phyloP scores from a whole-genome alignment of 164 flowering plant genomes.

The Piper longum region DNA sequence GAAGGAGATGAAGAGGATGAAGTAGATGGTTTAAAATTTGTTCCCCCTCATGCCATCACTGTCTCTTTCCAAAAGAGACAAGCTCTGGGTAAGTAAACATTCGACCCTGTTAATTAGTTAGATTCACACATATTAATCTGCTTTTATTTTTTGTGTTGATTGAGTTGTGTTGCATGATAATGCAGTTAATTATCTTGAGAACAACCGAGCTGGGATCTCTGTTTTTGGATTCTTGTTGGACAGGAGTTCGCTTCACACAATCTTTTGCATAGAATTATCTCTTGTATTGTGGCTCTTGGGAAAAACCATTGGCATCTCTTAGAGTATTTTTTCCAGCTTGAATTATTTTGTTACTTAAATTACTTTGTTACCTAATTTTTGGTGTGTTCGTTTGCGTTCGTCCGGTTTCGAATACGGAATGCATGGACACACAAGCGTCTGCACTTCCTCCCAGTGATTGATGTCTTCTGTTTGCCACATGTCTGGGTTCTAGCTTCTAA shows the following conservation, averaged over 20 bases:
- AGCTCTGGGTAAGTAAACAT: slow-evolving; percentile 44
- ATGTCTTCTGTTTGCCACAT: too few relatives aligned
- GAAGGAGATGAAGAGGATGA: slow-evolving; percentile 53
- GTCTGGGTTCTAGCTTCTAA: too few relatives aligned
- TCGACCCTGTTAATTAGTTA: neutral
- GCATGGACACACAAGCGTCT: too few relatives aligned
- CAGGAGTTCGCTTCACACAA: slow-evolving; percentile 52
- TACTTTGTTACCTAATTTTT: neutral
- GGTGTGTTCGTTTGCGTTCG: neutral
- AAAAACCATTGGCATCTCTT: slow-evolving; percentile 28
- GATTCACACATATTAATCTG: neutral
- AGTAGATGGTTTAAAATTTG: slow-evolving; percentile 35
- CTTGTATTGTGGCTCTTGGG: slow-evolving; percentile 87
- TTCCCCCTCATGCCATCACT: slow-evolving; percentile 40
- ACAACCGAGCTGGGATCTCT: slow-evolving; percentile 80
- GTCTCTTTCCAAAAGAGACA: slow-evolving; percentile 68
- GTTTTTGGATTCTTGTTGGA: slow-evolving; percentile 81
- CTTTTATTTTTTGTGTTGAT: neutral
- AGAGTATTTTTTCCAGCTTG: neutral
- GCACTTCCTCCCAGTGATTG: too few relatives aligned
- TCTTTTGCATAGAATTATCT: slow-evolving; percentile 62
- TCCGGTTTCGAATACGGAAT: too few relatives aligned
- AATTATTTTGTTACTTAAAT: neutral
- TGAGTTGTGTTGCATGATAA: neutral
- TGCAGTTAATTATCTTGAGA: slow-evolving; percentile 86